phyloP scores from a whole-genome alignment of 768 basidiomycete species.

The Tylopilus subfusipes region DNA sequence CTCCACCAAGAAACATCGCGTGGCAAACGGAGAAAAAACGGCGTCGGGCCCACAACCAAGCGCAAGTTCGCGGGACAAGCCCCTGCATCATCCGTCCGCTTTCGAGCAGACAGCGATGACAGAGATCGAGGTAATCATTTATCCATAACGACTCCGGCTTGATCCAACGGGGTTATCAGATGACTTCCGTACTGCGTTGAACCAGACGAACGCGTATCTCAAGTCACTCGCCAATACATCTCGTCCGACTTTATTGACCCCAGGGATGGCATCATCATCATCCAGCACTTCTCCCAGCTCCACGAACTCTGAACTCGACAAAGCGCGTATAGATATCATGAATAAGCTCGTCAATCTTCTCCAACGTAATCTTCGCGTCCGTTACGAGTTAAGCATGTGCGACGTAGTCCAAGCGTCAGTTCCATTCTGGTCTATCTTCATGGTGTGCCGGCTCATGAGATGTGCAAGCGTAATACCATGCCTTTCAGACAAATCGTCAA shows the following conservation, averaged over 20 bases:
- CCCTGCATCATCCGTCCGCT: conserved; percentile 26
- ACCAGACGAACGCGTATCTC: conserved; percentile 58
- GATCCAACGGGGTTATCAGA: conserved; percentile 38
- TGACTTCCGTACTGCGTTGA: conserved; percentile 70
- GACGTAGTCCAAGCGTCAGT: conserved; percentile 78
- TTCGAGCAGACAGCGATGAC: conserved; percentile 33
- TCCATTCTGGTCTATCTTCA: background rate
- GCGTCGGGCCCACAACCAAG: conserved; percentile 22
- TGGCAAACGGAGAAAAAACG: conserved; percentile 31
- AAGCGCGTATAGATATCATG: conserved; percentile 61
- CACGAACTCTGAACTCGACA: conserved; percentile 42
- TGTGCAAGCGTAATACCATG: conserved; percentile 69
- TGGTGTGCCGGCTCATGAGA: conserved; percentile 9
- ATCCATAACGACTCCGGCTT: background rate
- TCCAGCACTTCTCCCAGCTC: conserved; percentile 36
- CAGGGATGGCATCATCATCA: conserved; percentile 38
- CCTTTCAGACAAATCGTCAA: conserved; percentile 70
- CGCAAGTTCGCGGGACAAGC: conserved; percentile 35
- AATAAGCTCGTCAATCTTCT: conserved; percentile 60
- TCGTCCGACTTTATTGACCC: conserved; percentile 34
- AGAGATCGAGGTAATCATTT: conserved; percentile 32
- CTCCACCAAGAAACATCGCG: conserved; percentile 25
- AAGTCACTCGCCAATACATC: conserved; percentile 50
- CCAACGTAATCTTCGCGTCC: conserved; percentile 68
- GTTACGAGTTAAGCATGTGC: conserved; percentile 66